Evolutionary conservation across 768 basidiomycete species (phyloP), one percentile per base, ranked within the genome.

Genomic region (Clathrus columnatus): DNA sequence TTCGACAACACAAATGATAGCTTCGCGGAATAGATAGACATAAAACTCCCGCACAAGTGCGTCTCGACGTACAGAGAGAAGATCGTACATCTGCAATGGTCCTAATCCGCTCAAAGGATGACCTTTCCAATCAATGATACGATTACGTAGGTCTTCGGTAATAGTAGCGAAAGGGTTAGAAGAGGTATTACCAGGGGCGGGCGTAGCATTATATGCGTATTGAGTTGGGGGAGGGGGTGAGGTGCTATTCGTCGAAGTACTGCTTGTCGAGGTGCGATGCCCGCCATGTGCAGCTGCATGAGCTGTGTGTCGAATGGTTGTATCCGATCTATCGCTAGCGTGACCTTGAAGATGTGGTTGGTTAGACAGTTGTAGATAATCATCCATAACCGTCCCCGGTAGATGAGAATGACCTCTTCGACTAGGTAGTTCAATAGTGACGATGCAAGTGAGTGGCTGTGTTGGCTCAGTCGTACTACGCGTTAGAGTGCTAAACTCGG

Each of bases 1-100:
- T 68, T 98, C 94, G 18, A 88, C 80, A n/a, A 98, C 92, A 68
- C 96, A 99, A 57, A 99, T 92, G 61, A 99, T 89, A 8, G 96
- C 96, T 68, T 97, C 92, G 64, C 86, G 87, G 81, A 97, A 99
- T 24, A 99, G 80, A 72, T 98, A 97, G 58, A 96, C 91, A 65
- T 85, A 89, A 70, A 97, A 97, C 68, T 96, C 94, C 53, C 93
- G 83, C 18, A 94, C 85, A 58, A 91, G 85, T 8, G 84, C 73
- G 61, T 95, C 95, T 48, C 94, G 83, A 50, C 92, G 82, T 43
- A 97, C 92, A 48, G 83, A 84, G 24, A 98, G 72, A 46, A 93
- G 75, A 70, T 96, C 95, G 68, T 91, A 96, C 81, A 96, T 91
- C 62, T 88, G 87, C 45, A 96, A 74, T 1, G 83, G 78, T 6